Percentiles rank a stretch among this genome's conserved stretches.
Evolutionary conservation across 208 protist genomes (phyloP).

Genomic region (Vickermania spadyakhi): DNA sequence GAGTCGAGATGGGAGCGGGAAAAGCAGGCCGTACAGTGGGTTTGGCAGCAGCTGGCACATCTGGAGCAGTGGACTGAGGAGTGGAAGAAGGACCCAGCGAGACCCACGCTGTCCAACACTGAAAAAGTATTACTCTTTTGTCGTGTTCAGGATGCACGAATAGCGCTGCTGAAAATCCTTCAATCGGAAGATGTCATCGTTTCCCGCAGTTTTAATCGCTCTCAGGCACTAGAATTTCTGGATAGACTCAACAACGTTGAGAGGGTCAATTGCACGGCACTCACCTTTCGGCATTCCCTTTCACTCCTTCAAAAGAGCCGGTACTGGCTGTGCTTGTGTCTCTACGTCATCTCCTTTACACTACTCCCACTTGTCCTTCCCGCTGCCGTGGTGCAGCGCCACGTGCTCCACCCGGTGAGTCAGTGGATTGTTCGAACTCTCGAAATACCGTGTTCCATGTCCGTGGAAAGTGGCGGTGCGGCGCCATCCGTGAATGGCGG

Average conservation of each 20-base stretch:
- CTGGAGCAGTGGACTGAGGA: neutral
- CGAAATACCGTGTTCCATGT: slow-evolving; percentile 33
- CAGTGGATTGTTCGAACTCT: slow-evolving; percentile 21
- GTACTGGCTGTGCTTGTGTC: slow-evolving; percentile 22
- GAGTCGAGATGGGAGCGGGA: neutral
- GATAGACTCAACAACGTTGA: slow-evolving; percentile 16
- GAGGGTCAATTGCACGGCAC: slow-evolving; percentile 29
- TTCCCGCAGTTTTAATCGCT: neutral
- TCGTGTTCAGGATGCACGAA: neutral
- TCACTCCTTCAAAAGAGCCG: too few relatives aligned
- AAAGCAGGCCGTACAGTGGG: slow-evolving; percentile 11
- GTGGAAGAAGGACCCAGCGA: neutral
- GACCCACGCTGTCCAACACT: neutral
- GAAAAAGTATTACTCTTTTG: slow-evolving; percentile 4
- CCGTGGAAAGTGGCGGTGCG: slow-evolving; percentile 12
- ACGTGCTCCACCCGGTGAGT: slow-evolving; percentile 24
- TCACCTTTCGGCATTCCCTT: slow-evolving; percentile 65
- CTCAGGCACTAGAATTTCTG: neutral
- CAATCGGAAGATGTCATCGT: neutral
- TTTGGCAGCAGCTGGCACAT: slow-evolving; percentile 14
- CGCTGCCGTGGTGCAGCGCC: slow-evolving; percentile 7
- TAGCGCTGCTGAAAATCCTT: neutral
- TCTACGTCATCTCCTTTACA: slow-evolving; percentile 45
- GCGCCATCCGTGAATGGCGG: neutral
- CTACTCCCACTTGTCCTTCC: slow-evolving; percentile 12